phyloP scores from a whole-genome alignment of 1,284 basidiomycete species.

The Schizophyllum commune region DNA sequence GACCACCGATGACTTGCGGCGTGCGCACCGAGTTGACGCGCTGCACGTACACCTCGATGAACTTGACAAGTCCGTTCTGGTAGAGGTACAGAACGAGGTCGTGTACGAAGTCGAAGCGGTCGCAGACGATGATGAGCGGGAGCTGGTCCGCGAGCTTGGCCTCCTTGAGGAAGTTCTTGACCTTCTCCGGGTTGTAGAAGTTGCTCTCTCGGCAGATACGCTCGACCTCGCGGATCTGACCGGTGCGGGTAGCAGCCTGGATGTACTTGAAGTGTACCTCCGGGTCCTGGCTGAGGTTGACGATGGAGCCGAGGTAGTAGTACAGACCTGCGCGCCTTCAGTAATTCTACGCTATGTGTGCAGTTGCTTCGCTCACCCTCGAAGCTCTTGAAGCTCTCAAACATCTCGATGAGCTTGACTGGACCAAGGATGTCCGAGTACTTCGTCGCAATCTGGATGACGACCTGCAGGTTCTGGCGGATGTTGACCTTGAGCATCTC shows the following conservation, averaged over 20 bases:
- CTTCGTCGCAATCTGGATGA: slow-evolving; percentile 98
- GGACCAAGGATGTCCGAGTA: slow-evolving; percentile 98
- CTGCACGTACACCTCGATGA: slow-evolving; percentile 99
- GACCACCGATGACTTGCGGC: slow-evolving; percentile 96
- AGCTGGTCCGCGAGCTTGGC: slow-evolving; percentile 96
- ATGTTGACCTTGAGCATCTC: slow-evolving; percentile 99
- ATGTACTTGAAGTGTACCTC: slow-evolving; percentile 99
- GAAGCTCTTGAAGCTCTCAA: slow-evolving; percentile 97
- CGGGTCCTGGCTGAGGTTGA: slow-evolving; percentile 93
- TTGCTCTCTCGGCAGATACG: slow-evolving; percentile 98
- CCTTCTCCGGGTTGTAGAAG: slow-evolving; percentile 98
- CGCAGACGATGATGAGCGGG: slow-evolving; percentile 99
- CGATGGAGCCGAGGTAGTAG: slow-evolving; percentile 96
- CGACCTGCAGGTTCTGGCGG: slow-evolving; percentile 94
- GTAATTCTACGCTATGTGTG: no score
- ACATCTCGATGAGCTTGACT: slow-evolving; percentile 97
- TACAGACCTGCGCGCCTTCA: slow-evolving; percentile 64
- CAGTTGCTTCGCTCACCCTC: slow-evolving; percentile 51
- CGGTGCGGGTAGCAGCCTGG: slow-evolving; percentile 96
- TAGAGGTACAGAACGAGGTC: slow-evolving; percentile 98
- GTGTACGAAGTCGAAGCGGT: slow-evolving; percentile 99
- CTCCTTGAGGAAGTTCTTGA: slow-evolving; percentile 99
- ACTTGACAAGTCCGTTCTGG: slow-evolving; percentile 94
- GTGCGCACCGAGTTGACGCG: slow-evolving; percentile 96
- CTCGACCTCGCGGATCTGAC: slow-evolving; percentile 98